Evolutionary conservation across 2,329 filamentous ascomycete species (phyloP).

Genomic region (Graphiopsis chlorocephala): DNA sequence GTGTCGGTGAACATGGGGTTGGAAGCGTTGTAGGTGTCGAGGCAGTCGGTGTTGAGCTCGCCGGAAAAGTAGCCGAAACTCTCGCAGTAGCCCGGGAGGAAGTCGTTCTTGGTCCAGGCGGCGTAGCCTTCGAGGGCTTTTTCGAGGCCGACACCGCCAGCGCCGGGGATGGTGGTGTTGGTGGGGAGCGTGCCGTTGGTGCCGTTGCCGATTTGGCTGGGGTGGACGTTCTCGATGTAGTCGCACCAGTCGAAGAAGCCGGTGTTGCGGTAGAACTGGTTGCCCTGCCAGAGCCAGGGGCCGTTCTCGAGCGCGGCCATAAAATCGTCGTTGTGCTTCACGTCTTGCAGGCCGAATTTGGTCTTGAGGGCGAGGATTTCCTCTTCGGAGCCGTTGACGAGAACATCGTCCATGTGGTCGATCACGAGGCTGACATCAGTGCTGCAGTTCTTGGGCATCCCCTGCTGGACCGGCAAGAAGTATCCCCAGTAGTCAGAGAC

Average conservation of each 20-base stretch:
- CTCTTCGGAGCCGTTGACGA: slow-evolving; percentile 28
- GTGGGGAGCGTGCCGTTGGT: slow-evolving; percentile 26
- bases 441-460: slow-evolving; percentile 60
- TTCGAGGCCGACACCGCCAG: slow-evolving; percentile 52
- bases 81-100: slow-evolving; percentile 50
- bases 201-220: slow-evolving; percentile 26
- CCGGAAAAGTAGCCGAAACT: slow-evolving; percentile 50
- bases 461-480: slow-evolving; percentile 55
- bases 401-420: slow-evolving; percentile 45
- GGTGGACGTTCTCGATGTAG: slow-evolving; percentile 39
- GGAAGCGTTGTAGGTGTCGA: slow-evolving; percentile 52
- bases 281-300: slow-evolving; percentile 58
- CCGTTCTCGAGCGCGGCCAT: slow-evolving; percentile 53
- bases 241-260: slow-evolving; percentile 47
- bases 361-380: slow-evolving; percentile 47
- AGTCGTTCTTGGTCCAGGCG: slow-evolving; percentile 49
- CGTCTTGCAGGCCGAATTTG: slow-evolving; percentile 51
- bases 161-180: slow-evolving; percentile 34
- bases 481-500: slow-evolving; percentile 60
- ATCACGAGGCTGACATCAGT: slow-evolving; percentile 52
- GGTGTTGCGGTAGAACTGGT: slow-evolving; percentile 45
- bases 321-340: slow-evolving; percentile 54
- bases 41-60: slow-evolving; percentile 48
- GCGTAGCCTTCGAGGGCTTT: slow-evolving; percentile 56
- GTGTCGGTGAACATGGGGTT: slow-evolving; percentile 53